phyloP scores from a whole-genome alignment of 495 filamentous ascomycete genomes.

The Penicillium lagena region DNA sequence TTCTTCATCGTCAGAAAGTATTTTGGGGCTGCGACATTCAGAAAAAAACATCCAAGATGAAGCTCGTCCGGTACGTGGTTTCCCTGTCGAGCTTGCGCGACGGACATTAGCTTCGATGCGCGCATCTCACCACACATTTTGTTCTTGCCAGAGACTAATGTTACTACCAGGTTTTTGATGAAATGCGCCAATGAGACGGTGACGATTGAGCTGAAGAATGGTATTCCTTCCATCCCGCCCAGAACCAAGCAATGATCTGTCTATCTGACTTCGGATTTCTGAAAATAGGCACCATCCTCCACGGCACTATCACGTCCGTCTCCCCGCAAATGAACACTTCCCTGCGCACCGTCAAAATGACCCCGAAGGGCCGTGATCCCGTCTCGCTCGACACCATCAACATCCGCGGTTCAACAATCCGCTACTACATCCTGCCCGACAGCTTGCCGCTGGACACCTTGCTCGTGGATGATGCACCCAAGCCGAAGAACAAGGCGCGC shows the following conservation, averaged over 20 bases:
- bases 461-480: conserved; percentile 90
- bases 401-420: conserved; percentile 85
- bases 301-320: conserved; percentile 92
- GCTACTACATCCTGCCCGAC: conserved; percentile 92
- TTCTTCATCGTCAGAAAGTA: not conserved
- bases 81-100: not conserved
- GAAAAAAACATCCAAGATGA: conserved; percentile 56
- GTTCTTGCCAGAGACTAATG: conserved; percentile 10
- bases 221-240: conserved; percentile 32
- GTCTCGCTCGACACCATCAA: conserved; percentile 92
- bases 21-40: not conserved
- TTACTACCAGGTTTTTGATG: conserved; percentile 77
- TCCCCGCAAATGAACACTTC: conserved; percentile 96
- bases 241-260: not conserved
- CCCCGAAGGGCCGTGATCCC: conserved; percentile 74
- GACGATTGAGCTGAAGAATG: conserved; percentile 96
- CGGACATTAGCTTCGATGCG: conserved; percentile 5
- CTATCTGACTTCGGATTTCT: too few species aligned
- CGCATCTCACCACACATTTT: not conserved
- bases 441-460: conserved; percentile 90
- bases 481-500: conserved; percentile 98
- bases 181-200: conserved; percentile 98
- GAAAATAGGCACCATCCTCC: conserved; percentile 74
- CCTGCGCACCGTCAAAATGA: conserved; percentile 93
- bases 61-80: conserved; percentile 89